Conservation (phyloP, 2,329 filamentous ascomycete genomes). For the Nemania diffusa region DNA sequence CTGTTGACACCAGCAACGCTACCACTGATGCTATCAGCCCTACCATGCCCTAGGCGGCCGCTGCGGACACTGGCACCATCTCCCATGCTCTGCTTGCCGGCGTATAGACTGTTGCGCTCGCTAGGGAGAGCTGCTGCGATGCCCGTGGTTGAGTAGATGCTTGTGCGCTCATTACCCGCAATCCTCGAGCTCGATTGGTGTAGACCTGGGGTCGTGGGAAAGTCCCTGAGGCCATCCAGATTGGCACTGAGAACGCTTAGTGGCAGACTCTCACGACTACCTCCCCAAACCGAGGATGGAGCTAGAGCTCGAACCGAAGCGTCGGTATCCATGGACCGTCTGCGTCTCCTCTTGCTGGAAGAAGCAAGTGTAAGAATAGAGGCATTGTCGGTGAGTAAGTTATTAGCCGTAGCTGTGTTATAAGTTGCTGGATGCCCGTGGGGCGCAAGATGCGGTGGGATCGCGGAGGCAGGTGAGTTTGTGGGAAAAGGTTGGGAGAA, state of each 20-base stretch:
- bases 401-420: conserved; percentile 81
- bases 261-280: conserved; percentile 81
- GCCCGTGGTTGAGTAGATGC: conserved; percentile 82
- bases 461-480: conserved; percentile 73
- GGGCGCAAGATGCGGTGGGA: conserved; percentile 74
- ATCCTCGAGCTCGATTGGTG: conserved; percentile 59
- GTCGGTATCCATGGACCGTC: conserved; percentile 85
- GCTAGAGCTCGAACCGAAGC: conserved; percentile 87
- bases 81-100: conserved; percentile 64
- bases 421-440: conserved; percentile 74
- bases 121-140: conserved; percentile 72
- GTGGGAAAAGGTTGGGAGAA: conserved; percentile 74
- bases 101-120: conserved; percentile 85
- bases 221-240: conserved; percentile 60
- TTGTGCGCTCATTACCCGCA: conserved; percentile 71
- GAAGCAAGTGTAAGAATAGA: conserved; percentile 87
- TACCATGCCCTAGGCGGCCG: conserved; percentile 77
- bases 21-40: conserved; percentile 83
- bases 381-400: conserved; percentile 84
- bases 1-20: conserved; percentile 74
- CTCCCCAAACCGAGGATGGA: conserved; percentile 83
- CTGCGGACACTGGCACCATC: conserved; percentile 84
- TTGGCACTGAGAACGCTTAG: conserved; percentile 81
- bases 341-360: conserved; percentile 79
- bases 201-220: conserved; percentile 61